Percentiles rank a stretch among this genome's conserved stretches.
phyloP scores from a whole-genome alignment of 495 filamentous ascomycete genomes.

The Aspergillus funiculosus region DNA sequence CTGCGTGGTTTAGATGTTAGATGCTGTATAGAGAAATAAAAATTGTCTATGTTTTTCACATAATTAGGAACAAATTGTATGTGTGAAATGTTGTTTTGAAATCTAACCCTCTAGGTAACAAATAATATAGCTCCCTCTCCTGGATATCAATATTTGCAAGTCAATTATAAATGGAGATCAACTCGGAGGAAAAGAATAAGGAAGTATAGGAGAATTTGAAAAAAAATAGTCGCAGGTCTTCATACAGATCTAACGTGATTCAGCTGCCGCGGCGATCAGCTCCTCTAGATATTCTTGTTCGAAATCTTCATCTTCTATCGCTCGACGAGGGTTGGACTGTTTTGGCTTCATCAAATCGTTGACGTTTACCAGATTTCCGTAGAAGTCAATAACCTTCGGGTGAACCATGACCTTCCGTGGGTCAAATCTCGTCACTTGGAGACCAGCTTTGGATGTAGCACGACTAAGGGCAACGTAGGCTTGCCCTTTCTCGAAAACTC shows the following conservation, averaged over 20 bases:
- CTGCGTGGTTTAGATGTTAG: too few relatives aligned
- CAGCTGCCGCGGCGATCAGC: conserved; percentile 3
- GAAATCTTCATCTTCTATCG: conserved; percentile 6
- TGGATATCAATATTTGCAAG: too few relatives aligned
- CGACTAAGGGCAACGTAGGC: conserved; percentile 58
- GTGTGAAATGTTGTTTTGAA: too few relatives aligned
- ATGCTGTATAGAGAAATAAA: too few relatives aligned
- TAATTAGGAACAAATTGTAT: too few relatives aligned
- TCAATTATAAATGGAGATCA: too few relatives aligned
- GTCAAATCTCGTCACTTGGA: conserved; percentile 87
- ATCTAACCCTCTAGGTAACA: too few relatives aligned
- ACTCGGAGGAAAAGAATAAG: too few relatives aligned
- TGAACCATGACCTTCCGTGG: conserved; percentile 93
- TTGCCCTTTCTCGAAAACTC: conserved; percentile 90
- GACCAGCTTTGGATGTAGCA: conserved; percentile 77
- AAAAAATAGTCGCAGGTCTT: not conserved
- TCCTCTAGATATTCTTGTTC: conserved; percentile 10
- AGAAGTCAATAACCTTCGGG: conserved; percentile 77
- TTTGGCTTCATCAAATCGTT: conserved; percentile 33
- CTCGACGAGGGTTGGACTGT: not conserved
- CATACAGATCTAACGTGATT: not conserved
- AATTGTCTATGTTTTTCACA: too few relatives aligned
- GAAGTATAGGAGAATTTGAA: too few relatives aligned
- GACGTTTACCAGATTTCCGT: conserved; percentile 63
- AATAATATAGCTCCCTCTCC: too few relatives aligned